phyloP scores from a whole-genome alignment of 257 asterid species.

The Capsicum pubescens region DNA sequence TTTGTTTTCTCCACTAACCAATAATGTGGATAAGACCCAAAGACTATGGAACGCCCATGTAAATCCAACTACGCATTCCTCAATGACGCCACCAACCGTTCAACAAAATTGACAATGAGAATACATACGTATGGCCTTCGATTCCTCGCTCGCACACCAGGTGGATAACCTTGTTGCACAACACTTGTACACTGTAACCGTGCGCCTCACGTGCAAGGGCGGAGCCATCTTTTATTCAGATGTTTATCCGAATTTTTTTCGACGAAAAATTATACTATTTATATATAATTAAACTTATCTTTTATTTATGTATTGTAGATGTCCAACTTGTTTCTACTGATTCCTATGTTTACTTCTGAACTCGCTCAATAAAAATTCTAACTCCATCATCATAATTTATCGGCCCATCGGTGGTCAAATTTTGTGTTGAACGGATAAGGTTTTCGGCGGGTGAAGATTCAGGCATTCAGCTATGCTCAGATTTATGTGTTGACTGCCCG shows the following conservation, averaged over 20 bases:
- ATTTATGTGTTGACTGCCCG: neutral
- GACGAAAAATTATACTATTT: too few relatives aligned
- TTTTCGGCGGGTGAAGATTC: neutral
- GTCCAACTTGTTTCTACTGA: too few relatives aligned
- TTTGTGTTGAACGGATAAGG: neutral
- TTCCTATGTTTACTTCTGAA: too few relatives aligned
- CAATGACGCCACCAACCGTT: neutral
- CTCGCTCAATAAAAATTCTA: too few relatives aligned
- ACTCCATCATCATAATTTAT: too few relatives aligned
- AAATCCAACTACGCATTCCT: neutral
- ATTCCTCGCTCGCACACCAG: neutral
- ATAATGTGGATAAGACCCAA: neutral
- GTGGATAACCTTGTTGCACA: neutral
- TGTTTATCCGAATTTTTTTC: too few relatives aligned
- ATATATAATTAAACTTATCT: too few relatives aligned
- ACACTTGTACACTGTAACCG: neutral
- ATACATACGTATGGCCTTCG: neutral
- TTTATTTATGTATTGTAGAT: too few relatives aligned
- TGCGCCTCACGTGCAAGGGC: too few relatives aligned
- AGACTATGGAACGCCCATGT: neutral
- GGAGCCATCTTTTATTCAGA: too few relatives aligned
- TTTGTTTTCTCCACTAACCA: neutral
- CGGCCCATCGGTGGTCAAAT: constrained; percentile 3
- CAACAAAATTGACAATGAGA: neutral
- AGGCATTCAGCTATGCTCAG: neutral